Evolutionary conservation across 768 basidiomycete species (phyloP), one percentile per base, ranked within the genome.

Genomic region (Kwoniella dendrophila): DNA sequence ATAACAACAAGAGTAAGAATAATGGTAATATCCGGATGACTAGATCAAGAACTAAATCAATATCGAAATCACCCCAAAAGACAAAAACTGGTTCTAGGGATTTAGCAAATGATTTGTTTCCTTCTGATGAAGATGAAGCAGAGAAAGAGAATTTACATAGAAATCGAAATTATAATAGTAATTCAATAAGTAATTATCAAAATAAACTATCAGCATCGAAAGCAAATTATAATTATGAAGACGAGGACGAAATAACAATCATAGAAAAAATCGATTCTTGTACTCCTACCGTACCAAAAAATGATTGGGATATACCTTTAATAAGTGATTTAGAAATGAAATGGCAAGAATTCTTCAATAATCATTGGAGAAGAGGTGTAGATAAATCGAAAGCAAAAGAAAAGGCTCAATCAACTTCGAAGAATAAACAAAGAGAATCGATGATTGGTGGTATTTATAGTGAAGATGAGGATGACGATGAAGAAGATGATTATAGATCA

Each of bases 291-390:
- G n/a, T n/a, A n/a, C n/a, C n/a, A 24, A 22, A 52, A 14, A 44
- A 56, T n/a, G 41, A 52, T 53, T 53, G 40, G 38, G 43, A 45
- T 40, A 34, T 62, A 12, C 60, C 60, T 10, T 38, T 62, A 11
- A 56, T 62, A 36, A 24, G 22, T 5, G 60, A 62, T 27, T 14
- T 62, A 27, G 40, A 52, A 1, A 18, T n/a, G 12, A 44, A 38
- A 36, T 57, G 52, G 56, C 56, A 62, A 51, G 73, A 71, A 10
- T 74, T 71, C 40, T 74, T 66, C 49, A 40, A 62, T 43, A 64
- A 71, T 61, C 73, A 74, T 58, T 74, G 70, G 70, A 36, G 73
- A 33, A 18, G 73, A 38, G 73, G 70, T 5, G 68, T 66, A 22
- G 67, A 70, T 30, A 58, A 58, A 30, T 29, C 26, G 16, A 58